Conservation (phyloP, 2,329 filamentous ascomycete species). For the Trichoderma oligosporum region DNA sequence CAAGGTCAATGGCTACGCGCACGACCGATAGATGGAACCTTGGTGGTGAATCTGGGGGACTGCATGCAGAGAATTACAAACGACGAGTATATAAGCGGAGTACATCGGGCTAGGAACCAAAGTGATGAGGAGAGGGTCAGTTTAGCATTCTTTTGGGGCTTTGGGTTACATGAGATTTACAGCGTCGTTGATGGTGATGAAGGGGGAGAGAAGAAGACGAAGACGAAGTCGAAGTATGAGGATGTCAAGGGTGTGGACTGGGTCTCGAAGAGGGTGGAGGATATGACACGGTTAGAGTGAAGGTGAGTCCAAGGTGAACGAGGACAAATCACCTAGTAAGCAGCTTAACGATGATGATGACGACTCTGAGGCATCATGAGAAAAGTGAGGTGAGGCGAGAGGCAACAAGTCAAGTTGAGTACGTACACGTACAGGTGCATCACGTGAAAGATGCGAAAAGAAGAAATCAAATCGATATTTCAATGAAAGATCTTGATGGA, state of each 20-base stretch:
- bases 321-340: too few relatives aligned
- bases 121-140: conserved; percentile 39
- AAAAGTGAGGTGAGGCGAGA: too few relatives aligned
- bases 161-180: conserved; percentile 40
- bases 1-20: conserved; percentile 42
- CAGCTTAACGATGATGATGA: conserved; percentile 2
- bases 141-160: conserved; percentile 47
- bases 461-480: too few relatives aligned
- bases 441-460: too few relatives aligned
- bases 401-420: too few relatives aligned
- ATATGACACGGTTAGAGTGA: conserved; percentile 29
- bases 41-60: conserved; percentile 52
- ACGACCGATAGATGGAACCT: conserved; percentile 38
- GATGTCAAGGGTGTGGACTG: conserved; percentile 40
- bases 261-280: conserved; percentile 33
- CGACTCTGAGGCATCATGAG: neutral
- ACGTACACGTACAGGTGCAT: too few relatives aligned
- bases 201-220: conserved; percentile 35
- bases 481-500: too few relatives aligned
- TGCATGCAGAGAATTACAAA: conserved; percentile 51
- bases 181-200: conserved; percentile 36
- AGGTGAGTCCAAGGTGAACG: neutral
- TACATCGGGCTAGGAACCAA: conserved; percentile 46
- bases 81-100: conserved; percentile 45
- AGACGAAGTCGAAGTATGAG: conserved; percentile 38